Evolutionary conservation across 371 early-diverging fungal genomes (phyloP).

Genomic region (Agmasoma carcini): DNA sequence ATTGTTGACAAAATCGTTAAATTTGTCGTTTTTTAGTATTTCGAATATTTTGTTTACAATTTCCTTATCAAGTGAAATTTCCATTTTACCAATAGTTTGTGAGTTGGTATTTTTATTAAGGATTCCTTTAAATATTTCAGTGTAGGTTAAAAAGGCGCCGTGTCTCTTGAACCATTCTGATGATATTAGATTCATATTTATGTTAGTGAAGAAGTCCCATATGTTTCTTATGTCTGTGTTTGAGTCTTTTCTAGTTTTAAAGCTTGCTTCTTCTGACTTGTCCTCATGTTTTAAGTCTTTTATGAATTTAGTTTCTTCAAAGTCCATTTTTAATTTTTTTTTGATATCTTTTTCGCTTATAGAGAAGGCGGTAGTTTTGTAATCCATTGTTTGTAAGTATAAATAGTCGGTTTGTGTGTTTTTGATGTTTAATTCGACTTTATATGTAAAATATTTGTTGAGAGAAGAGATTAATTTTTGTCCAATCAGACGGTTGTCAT

Average conservation of each 20-base stretch:
- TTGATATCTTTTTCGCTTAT: slow-evolving; percentile 19
- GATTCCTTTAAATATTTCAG: slow-evolving; percentile 13
- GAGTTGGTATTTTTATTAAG: neutral
- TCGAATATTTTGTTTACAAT: slow-evolving; percentile 41
- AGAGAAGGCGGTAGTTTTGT: slow-evolving; percentile 1
- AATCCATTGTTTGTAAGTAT: slow-evolving; percentile 34
- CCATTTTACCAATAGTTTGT: neutral
- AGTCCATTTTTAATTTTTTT: slow-evolving; percentile 24
- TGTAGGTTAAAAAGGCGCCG: slow-evolving; percentile 43
- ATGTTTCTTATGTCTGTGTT: slow-evolving; percentile 40
- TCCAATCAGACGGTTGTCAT: slow-evolving; percentile 29
- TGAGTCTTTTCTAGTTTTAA: slow-evolving; percentile 22
- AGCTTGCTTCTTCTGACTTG: neutral
- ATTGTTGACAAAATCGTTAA: slow-evolving; percentile 52
- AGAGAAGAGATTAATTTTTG: slow-evolving; percentile 23
- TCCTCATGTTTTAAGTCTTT: slow-evolving; percentile 18
- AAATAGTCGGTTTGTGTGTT: neutral
- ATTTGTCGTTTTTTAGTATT: slow-evolving; percentile 50
- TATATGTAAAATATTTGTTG: slow-evolving; percentile 22
- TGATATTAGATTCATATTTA: slow-evolving; percentile 35
- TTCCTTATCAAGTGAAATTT: slow-evolving; percentile 15
- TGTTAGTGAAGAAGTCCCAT: slow-evolving; percentile 34
- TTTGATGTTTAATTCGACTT: slow-evolving; percentile 17
- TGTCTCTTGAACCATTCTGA: slow-evolving; percentile 50
- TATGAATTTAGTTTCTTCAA: slow-evolving; percentile 18